Evolutionary conservation across 148 eudicot species (phyloP).

Genomic region (Selenicereus undatus): DNA sequence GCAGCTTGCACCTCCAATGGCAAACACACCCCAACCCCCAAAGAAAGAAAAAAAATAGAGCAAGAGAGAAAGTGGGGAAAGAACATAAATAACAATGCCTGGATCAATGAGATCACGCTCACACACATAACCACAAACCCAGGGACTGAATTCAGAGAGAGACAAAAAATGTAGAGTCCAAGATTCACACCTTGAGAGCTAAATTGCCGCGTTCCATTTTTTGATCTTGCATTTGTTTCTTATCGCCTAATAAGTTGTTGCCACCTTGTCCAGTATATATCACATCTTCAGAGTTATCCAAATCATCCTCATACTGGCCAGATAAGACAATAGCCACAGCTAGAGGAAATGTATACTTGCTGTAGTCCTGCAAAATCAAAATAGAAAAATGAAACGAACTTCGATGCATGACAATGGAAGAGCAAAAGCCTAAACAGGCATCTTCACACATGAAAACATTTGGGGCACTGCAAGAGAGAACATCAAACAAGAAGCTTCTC

Average conservation of each 20-base stretch:
- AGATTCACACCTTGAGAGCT: constrained; percentile 35
- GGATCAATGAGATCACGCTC: neutral
- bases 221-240: constrained; percentile 39
- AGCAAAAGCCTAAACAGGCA: neutral
- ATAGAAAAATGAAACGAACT: neutral
- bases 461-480: neutral
- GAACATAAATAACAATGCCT: no score
- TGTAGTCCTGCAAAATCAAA: constrained; percentile 26
- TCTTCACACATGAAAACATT: neutral
- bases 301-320: constrained; percentile 49
- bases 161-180: neutral
- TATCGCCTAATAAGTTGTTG: constrained; percentile 37
- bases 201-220: constrained; percentile 37
- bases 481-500: neutral
- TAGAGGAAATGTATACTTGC: constrained; percentile 35
- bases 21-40: no score
- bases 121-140: neutral
- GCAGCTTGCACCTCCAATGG: no score
- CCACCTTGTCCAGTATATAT: constrained; percentile 53
- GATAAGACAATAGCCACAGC: constrained; percentile 47
- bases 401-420: neutral
- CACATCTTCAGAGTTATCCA: constrained; percentile 42
- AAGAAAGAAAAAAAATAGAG: no score
- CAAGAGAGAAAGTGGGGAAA: no score
- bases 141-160: neutral